Conservation (phyloP, 441 rosid genomes). For the Gossypium davidsonii region DNA sequence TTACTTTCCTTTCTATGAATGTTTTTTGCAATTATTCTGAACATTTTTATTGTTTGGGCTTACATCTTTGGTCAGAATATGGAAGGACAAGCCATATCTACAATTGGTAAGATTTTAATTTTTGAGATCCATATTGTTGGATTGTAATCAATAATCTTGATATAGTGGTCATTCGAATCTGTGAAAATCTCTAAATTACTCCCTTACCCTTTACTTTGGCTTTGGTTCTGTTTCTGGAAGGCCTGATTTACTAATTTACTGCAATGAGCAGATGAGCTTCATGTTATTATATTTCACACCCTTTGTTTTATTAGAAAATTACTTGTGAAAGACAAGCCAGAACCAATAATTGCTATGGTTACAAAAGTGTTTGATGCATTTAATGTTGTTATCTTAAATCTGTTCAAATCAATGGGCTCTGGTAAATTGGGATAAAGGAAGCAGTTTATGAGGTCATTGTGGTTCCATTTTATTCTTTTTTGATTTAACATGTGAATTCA, state of each 20-base stretch:
- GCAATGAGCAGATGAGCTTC: neutral
- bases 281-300: neutral
- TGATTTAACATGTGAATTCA: neutral
- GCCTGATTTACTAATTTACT: neutral
- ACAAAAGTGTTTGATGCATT: neutral
- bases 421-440: neutral
- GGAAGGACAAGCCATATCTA: slow-evolving; percentile 61
- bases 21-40: slow-evolving; percentile 4
- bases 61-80: slow-evolving; percentile 44
- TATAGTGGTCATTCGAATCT: slow-evolving; percentile 6
- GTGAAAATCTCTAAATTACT: neutral
- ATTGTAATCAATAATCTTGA: neutral
- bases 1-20: slow-evolving; percentile 10
- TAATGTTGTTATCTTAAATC: slow-evolving; percentile 1
- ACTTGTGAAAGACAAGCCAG: neutral
- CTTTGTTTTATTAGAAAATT: neutral
- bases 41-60: slow-evolving; percentile 10
- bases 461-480: neutral
- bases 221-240: neutral
- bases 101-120: slow-evolving; percentile 47
- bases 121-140: neutral
- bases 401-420: neutral
- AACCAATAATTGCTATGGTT: neutral
- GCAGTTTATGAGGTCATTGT: neutral
- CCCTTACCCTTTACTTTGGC: neutral